These are phyloP conservation scores for Colletotrichum theobromicola DNA, from an alignment of 2,329 filamentous ascomycete genomes.

Conservation along the genomic window DNA sequence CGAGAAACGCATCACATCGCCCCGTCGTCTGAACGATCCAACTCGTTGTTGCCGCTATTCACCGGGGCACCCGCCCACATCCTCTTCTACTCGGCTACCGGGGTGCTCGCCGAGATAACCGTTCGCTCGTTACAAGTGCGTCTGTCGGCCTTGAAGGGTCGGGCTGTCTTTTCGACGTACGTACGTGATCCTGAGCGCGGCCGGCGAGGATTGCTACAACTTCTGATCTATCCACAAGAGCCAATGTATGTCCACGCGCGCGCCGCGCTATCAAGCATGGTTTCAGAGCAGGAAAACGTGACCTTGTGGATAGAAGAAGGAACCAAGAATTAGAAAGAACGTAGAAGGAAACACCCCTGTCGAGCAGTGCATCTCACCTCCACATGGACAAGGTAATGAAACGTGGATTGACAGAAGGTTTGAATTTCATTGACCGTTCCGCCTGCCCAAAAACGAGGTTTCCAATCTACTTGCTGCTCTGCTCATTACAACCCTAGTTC, in stretches of 20 bases:
- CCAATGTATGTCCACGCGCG: background rate
- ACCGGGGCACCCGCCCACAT: background rate
- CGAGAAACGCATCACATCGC: background rate
- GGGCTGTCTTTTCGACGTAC: background rate
- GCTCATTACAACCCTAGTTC: constrained; percentile 11
- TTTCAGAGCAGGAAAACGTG: background rate
- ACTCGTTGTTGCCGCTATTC: background rate
- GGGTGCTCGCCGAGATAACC: background rate
- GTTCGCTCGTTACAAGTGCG: background rate
- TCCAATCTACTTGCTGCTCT: constrained; percentile 1
- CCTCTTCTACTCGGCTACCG: background rate
- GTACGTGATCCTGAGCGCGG: background rate
- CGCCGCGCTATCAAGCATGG: background rate
- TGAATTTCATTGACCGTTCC: background rate
- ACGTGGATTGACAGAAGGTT: background rate
- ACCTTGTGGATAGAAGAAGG: background rate
- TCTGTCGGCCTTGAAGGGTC: background rate
- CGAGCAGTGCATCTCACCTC: background rate
- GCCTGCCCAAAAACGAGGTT: background rate
- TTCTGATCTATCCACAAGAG: background rate
- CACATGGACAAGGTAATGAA: constrained; percentile 14
- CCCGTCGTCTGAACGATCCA: background rate
- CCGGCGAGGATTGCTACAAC: background rate
- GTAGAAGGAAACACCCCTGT: background rate
- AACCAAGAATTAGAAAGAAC: background rate